phyloP scores from a whole-genome alignment of 148 eudicot species.

The Vaccinium myrtillus region DNA sequence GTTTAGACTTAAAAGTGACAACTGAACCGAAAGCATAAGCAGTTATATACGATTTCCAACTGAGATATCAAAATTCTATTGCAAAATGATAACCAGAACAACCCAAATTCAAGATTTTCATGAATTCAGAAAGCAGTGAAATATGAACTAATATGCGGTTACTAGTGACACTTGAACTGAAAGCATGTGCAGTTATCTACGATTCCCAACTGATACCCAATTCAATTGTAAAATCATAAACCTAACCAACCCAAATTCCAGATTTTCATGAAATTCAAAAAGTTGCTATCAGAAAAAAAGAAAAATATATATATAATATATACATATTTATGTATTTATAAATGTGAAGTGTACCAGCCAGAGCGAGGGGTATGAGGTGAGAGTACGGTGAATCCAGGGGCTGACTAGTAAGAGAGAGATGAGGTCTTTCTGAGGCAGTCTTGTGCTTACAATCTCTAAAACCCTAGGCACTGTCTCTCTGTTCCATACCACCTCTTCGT shows the following conservation, averaged over 20 bases:
- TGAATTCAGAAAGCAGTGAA: background rate
- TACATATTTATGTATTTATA: background rate
- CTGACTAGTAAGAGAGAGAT: conserved; percentile 60
- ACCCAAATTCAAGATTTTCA: background rate
- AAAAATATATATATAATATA: background rate
- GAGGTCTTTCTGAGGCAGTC: conserved; percentile 72
- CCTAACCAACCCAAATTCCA: background rate
- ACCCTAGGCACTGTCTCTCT: conserved; percentile 65
- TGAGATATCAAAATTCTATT: background rate
- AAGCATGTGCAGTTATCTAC: background rate
- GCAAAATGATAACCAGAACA: background rate
- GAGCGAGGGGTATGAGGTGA: conserved; percentile 62
- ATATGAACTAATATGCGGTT: background rate
- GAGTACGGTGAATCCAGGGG: conserved; percentile 63
- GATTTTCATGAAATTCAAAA: background rate
- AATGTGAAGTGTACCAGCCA: conserved; percentile 55
- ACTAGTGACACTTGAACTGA: background rate
- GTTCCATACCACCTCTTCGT: conserved; percentile 40
- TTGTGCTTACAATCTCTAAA: conserved; percentile 60
- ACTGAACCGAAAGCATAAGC: background rate
- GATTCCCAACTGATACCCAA: background rate
- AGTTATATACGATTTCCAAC: background rate
- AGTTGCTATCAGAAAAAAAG: background rate
- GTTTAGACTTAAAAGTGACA: background rate
- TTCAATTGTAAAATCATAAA: conserved; percentile 1